These are phyloP conservation scores for Botrytis fabae DNA, from an alignment of 2,329 filamentous ascomycete species.

Conservation along the genomic window DNA sequence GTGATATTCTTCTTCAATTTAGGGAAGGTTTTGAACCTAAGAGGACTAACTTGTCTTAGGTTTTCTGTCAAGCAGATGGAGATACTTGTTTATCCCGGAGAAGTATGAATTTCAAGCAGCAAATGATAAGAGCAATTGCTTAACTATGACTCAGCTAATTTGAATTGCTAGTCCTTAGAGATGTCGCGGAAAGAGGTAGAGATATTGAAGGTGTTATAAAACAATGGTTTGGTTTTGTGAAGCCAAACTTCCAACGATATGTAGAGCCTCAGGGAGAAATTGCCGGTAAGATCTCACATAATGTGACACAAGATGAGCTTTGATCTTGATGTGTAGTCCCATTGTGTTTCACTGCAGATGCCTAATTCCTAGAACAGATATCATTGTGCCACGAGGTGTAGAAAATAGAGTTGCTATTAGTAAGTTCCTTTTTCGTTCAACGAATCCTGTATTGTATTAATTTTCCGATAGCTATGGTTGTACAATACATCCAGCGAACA, in stretches of 20 bases:
- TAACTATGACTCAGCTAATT: conserved; percentile 19
- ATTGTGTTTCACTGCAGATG: neutral
- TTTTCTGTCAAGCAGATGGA: conserved; percentile 94
- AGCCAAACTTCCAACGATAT: conserved; percentile 93
- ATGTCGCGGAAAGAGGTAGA: conserved; percentile 84
- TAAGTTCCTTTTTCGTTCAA: conserved; percentile 43
- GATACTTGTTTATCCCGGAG: conserved; percentile 89
- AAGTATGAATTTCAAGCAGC: conserved; percentile 54
- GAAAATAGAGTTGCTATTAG: conserved; percentile 91
- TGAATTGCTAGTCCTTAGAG: conserved; percentile 61
- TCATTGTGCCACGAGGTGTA: conserved; percentile 92
- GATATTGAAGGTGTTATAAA: conserved; percentile 96
- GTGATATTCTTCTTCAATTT: conserved; percentile 46
- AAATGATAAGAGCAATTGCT: neutral
- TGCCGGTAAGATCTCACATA: conserved; percentile 59
- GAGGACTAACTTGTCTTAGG: conserved; percentile 47
- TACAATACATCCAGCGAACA: conserved; percentile 87
- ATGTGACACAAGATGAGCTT: neutral
- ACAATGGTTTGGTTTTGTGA: conserved; percentile 95
- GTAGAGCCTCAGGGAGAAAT: conserved; percentile 90
- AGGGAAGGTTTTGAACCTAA: conserved; percentile 13
- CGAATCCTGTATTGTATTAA: neutral
- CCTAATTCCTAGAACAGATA: conserved; percentile 53
- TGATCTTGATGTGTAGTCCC: neutral
- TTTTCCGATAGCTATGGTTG: conserved; percentile 72